Base-by-base conservation (phyloP, 179 eudicot species). In the Spinacia oleracea region DNA sequence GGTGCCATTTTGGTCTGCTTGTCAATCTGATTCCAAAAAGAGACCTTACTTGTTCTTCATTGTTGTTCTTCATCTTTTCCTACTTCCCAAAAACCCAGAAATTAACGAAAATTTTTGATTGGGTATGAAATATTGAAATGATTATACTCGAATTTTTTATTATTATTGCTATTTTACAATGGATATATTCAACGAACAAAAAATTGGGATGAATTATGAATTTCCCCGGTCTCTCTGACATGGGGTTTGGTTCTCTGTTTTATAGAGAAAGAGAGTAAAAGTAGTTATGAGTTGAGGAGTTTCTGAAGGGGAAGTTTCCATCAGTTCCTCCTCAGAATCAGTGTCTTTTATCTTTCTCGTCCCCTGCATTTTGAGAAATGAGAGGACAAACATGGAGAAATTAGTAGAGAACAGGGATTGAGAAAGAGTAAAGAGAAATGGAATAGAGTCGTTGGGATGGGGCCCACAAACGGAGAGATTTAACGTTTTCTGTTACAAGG, bases 21-120 rank as follows among this genome's bases (percentile, higher is more conserved):
- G 96, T 84, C 23, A 96, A 86, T 2, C 95, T 87, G 38, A 96
- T 89, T 23, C 99, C 98, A 79, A 96, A 91, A 75, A 93, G 84
- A 73, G 91, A 82, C 81, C 98, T 86, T 53, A 84, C 85, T 85
- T 87, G 92, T 78, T 87, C 86, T 48, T 96, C 98, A 81, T 88
- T 86, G 46, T 82, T 88, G 81, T 89, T 91, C 72, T 77, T 81
- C 77, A 56, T 79, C 78, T 25, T 42, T 64, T 23, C 7, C n/a
- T n/a, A n/a, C 35, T 20, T 4, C 20, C 0, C 21, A 5, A 31
- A 58, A 59, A 31, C 63, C 77, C 56, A 31, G 14, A 55, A 64
- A 42, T 59, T 23, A 59, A 29, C 31, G 6, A 27, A 14, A 32
- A 77, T n/a, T 2, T 23, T 16, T 46, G 51, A 15, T 46, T 9